A percentile compares a stretch with the other conserved stretches of the same genome.
These are phyloP conservation scores for Aegilops bicornis DNA, from an alignment of 176 grass and related monocot species.

Conservation along the genomic window DNA sequence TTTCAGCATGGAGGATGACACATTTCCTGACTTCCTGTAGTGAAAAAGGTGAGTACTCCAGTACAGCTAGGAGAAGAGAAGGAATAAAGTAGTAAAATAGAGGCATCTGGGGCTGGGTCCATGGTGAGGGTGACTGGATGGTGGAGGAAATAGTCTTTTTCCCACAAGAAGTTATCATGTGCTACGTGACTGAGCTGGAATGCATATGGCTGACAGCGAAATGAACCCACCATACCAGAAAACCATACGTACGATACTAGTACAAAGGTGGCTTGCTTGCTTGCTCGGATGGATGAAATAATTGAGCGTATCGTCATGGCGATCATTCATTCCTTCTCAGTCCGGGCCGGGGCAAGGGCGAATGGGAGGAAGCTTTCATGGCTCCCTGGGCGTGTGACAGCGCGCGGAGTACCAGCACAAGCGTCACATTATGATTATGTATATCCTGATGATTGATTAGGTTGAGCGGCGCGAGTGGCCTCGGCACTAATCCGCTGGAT, in stretches of 20 bases:
- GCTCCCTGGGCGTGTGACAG: constrained; percentile 21
- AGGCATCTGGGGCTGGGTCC: not conserved
- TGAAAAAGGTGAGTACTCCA: not conserved
- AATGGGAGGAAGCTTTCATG: not conserved
- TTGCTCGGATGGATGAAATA: constrained; percentile 7
- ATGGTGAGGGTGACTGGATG: constrained; percentile 23
- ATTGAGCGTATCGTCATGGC: not conserved
- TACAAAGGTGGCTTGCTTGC: not conserved
- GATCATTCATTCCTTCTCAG: not conserved
- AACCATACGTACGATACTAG: not conserved
- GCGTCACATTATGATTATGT: not conserved
- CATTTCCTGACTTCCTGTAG: constrained; percentile 24
- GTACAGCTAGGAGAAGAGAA: constrained; percentile 19
- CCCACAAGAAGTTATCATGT: constrained; percentile 13
- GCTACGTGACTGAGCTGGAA: constrained; percentile 19
- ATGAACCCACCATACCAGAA: not conserved
- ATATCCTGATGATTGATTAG: not conserved
- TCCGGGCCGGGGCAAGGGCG: not conserved
- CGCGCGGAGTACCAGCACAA: not conserved
- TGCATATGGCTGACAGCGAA: constrained; percentile 4
- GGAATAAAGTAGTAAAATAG: constrained; percentile 11
- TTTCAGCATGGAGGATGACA: not conserved
- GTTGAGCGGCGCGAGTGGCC: not conserved
- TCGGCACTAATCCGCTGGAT: not conserved
- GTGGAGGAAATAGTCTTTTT: too few species aligned